Base-by-base conservation (phyloP, 164 flowering plant genomes). In the Magnolia kwangsiensis region DNA sequence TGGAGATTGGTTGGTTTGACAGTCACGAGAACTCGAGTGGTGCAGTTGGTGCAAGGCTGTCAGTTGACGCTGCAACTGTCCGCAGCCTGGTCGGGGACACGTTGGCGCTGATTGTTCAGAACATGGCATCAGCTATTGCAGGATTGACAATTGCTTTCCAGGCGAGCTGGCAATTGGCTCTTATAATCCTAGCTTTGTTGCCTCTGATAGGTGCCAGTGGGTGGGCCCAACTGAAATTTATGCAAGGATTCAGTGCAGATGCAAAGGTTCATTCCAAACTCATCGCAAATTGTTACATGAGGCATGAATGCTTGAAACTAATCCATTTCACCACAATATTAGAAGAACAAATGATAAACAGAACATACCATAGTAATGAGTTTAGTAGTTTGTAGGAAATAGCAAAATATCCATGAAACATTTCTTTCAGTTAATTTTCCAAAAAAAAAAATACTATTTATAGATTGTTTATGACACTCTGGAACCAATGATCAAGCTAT, bases 191-290 rank as follows among this genome's bases (percentile, higher is more conserved):
- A 18, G 63, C 70, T 3, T 61, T 87, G 80, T 24, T 85, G 6
- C 89, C 89, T 18, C 67, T 87, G 31, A 1, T 85, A 14, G 88
- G 76, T 50, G n/a, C 84, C 14, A 81, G 75, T 70, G 87, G 83
- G 50, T 85, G 74, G 68, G 27, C 78, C 20, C 87, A 87, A 76
- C 8, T 82, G 65, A 81, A 81, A 76, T 84, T 82, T 75, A 2
- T 85, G 80, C 68, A 70, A 81, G 89, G 89, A 45, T 87, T 85
- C 78, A 84, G 81, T 78, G 83, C 83, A 20, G 83, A 85, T 75
- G 83, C 89, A 51, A 82, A 87, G 88, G 89, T 85, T 29, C 27
- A 50, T 59, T 58, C 65, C 67, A 6, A 11, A 16, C 63, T 55
- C 29, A 29, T 29, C 3, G 24, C 7, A 64, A 19, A n/a, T 21